A percentile compares a stretch with the other conserved stretches of the same genome.
These are phyloP conservation scores for Marsdenia floribunda DNA, from an alignment of 257 asterid species.

Conservation along the genomic window DNA sequence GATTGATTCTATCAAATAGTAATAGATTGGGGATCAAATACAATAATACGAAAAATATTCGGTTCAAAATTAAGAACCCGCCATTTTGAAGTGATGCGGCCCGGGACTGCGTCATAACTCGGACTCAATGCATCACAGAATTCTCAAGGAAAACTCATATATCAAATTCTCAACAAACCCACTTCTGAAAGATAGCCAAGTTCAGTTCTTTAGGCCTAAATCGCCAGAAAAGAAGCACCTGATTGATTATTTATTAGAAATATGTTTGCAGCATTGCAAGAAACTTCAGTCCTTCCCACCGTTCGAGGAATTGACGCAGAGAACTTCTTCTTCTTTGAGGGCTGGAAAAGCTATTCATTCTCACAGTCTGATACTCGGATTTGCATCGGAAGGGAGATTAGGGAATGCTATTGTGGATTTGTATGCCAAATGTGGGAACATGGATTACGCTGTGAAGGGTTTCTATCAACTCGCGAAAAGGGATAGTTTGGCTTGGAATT, in stretches of 20 bases:
- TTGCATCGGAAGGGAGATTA: constrained; percentile 42
- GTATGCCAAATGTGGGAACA: constrained; percentile 72
- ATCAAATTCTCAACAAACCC: constrained; percentile 32
- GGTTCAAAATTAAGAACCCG: no score
- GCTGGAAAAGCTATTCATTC: constrained; percentile 51
- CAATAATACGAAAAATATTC: no score
- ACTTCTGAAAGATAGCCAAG: constrained; percentile 13
- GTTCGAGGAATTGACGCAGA: constrained; percentile 63
- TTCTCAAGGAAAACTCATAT: constrained; percentile 14
- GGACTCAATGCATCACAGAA: neutral
- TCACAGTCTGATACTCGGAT: constrained; percentile 43
- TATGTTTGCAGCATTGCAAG: constrained; percentile 60
- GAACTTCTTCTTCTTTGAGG: constrained; percentile 30
- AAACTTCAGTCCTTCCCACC: constrained; percentile 46
- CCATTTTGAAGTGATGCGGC: neutral
- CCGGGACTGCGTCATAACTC: neutral
- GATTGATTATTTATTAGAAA: constrained; percentile 26
- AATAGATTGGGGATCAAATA: no score
- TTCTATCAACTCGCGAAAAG: constrained; percentile 43
- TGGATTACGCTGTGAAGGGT: constrained; percentile 45
- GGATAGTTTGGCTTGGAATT: constrained; percentile 76
- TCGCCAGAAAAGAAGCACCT: constrained; percentile 15
- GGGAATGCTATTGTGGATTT: constrained; percentile 77
- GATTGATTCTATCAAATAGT: no score
- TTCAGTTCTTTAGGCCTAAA: constrained; percentile 7